phyloP scores from a whole-genome alignment of 2,329 filamentous ascomycete species.

The Aspergillus uvarum region DNA sequence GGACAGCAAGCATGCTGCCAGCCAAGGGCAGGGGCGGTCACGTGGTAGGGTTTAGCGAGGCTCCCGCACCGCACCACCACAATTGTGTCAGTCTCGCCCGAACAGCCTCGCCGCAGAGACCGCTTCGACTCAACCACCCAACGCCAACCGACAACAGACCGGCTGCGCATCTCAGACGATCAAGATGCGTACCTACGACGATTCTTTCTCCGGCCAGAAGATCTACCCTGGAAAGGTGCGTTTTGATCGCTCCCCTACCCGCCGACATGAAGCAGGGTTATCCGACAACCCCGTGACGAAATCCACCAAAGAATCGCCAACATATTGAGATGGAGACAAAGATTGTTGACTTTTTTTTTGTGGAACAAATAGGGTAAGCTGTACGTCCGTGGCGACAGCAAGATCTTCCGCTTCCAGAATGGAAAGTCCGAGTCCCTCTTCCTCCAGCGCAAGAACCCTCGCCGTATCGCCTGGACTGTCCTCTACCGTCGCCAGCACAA shows the following conservation, averaged over 20 bases:
- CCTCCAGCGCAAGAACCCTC: slow-evolving; percentile 99
- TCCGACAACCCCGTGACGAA: slow-evolving; percentile 1
- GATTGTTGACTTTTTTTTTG: slow-evolving; percentile 30
- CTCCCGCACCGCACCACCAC: slow-evolving; percentile 41
- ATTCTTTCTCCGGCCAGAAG: slow-evolving; percentile 74
- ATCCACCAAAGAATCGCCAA: background rate
- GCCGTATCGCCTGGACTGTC: slow-evolving; percentile 97
- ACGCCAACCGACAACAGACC: slow-evolving; percentile 44
- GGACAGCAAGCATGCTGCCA: background rate
- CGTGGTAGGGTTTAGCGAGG: slow-evolving; percentile 48
- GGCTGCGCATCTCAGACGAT: slow-evolving; percentile 50
- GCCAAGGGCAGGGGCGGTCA: slow-evolving; percentile 43
- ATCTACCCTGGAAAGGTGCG: slow-evolving; percentile 79
- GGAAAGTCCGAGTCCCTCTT: slow-evolving; percentile 99
- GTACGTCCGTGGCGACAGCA: slow-evolving; percentile 99
- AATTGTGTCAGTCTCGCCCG: slow-evolving; percentile 39
- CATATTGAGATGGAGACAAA: background rate
- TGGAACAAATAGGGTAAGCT: slow-evolving; percentile 79
- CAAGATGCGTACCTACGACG: slow-evolving; percentile 76
- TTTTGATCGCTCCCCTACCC: slow-evolving; percentile 24
- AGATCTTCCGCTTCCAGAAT: slow-evolving; percentile 99
- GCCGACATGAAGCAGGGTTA: slow-evolving; percentile 6
- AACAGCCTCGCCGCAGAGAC: slow-evolving; percentile 37
- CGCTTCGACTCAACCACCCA: slow-evolving; percentile 46
- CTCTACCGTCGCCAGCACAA: slow-evolving; percentile 98